These are phyloP conservation scores for Aspergillus vadensis DNA, from an alignment of 2,329 filamentous ascomycete species.

Conservation along the genomic window DNA sequence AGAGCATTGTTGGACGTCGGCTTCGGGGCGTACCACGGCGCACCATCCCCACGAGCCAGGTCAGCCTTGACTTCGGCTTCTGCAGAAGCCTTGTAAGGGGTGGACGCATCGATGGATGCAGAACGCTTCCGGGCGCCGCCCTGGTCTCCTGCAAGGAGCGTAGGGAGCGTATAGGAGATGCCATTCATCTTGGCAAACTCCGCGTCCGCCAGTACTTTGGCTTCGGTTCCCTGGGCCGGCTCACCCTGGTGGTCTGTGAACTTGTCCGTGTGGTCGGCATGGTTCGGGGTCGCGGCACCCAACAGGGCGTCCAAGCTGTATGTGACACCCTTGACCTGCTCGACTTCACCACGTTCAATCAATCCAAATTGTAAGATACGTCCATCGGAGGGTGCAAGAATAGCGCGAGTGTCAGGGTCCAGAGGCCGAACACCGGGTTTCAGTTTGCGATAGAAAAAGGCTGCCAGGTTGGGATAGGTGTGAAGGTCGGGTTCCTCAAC, in stretches of 20 bases:
- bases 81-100: conserved; percentile 65
- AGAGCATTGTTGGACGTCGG: conserved; percentile 66
- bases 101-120: conserved; percentile 73
- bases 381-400: conserved; percentile 88
- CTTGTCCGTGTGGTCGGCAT: conserved; percentile 42
- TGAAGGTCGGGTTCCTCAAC: conserved; percentile 86
- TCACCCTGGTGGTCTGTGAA: conserved; percentile 37
- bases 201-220: conserved; percentile 76
- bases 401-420: conserved; percentile 74
- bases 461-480: conserved; percentile 85
- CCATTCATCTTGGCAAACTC: conserved; percentile 94
- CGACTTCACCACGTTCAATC: conserved; percentile 91
- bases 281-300: conserved; percentile 59
- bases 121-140: conserved; percentile 49
- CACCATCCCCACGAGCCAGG: conserved; percentile 67
- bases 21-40: conserved; percentile 70
- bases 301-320: conserved; percentile 93
- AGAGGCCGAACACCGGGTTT: conserved; percentile 86
- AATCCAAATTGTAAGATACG: conserved; percentile 87
- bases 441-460: conserved; percentile 95
- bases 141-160: conserved; percentile 72
- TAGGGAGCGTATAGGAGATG: conserved; percentile 90
- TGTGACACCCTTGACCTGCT: conserved; percentile 98
- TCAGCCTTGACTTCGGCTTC: conserved; percentile 83
- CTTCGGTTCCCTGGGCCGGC: conserved; percentile 50